phyloP scores from a whole-genome alignment of 192 early-diverging fungal genomes.

The Backusella liffmaniae region DNA sequence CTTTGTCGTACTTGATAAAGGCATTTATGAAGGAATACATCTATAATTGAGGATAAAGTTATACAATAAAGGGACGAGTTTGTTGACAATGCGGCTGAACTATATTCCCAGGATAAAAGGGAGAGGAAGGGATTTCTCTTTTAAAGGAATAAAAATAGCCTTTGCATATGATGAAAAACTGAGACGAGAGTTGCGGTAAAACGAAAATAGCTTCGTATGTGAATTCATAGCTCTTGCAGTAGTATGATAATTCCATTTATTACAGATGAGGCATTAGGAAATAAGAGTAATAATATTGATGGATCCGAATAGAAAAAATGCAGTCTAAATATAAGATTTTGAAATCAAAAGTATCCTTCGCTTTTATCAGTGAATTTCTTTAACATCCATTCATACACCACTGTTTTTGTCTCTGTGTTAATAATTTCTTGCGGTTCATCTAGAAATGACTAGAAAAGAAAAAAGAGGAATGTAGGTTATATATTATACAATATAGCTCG shows the following conservation, averaged over 20 bases:
- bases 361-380: too few species aligned
- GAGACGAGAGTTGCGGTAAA: background rate
- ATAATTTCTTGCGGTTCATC: too few species aligned
- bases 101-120: background rate
- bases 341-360: too few species aligned
- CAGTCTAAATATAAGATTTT: too few species aligned
- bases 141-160: background rate
- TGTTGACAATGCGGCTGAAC: background rate
- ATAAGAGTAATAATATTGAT: background rate
- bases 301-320: too few species aligned
- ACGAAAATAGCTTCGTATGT: background rate
- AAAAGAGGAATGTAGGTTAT: too few species aligned
- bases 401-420: too few species aligned
- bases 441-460: too few species aligned
- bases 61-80: background rate
- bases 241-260: too few species aligned
- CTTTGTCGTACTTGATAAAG: background rate
- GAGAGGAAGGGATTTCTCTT: background rate
- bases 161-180: background rate
- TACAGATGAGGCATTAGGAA: too few species aligned
- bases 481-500: too few species aligned
- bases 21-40: background rate
- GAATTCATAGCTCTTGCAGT: background rate
- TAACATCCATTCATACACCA: too few species aligned
- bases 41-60: background rate